phyloP scores from a whole-genome alignment of 1,284 basidiomycete genomes.

The Ganoderma sp. region DNA sequence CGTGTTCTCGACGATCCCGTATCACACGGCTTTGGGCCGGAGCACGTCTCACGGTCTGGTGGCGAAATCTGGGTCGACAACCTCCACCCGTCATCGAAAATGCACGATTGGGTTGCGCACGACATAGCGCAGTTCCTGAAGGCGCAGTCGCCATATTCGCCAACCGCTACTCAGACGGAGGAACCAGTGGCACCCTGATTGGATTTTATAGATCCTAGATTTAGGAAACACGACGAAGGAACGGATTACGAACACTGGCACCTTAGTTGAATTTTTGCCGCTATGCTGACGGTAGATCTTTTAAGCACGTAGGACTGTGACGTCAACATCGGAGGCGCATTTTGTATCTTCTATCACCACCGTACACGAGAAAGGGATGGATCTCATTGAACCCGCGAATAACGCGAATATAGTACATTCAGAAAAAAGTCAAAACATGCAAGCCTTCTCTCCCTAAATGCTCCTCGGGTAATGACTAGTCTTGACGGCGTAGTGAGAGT shows the following conservation, averaged over 20 bases:
- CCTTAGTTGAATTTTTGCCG: background rate
- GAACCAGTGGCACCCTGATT: background rate
- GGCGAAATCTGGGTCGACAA: constrained; percentile 60
- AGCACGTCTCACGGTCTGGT: constrained; percentile 34
- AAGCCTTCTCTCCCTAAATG: background rate
- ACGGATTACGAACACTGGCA: background rate
- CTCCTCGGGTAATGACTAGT: constrained; percentile 22
- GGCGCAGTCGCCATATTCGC: constrained; percentile 21
- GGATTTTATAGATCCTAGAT: background rate
- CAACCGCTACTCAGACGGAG: background rate
- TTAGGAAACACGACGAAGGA: background rate
- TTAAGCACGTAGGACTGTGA: background rate
- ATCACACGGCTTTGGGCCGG: constrained; percentile 50
- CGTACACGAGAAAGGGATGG: background rate
- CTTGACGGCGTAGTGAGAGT: constrained; percentile 19
- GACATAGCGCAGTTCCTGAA: constrained; percentile 35
- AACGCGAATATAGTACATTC: background rate
- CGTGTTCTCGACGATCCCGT: constrained; percentile 52
- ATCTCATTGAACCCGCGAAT: background rate
- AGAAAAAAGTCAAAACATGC: background rate
- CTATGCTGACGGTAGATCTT: background rate
- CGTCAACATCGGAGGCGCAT: background rate
- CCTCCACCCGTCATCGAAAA: constrained; percentile 38
- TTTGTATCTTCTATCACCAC: background rate
- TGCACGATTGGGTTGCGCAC: constrained; percentile 40